Percentiles rank a stretch among this genome's conserved stretches.
These are phyloP conservation scores for Lipomyces yamadae DNA, from an alignment of 805 yeast species.

Conservation along the genomic window DNA sequence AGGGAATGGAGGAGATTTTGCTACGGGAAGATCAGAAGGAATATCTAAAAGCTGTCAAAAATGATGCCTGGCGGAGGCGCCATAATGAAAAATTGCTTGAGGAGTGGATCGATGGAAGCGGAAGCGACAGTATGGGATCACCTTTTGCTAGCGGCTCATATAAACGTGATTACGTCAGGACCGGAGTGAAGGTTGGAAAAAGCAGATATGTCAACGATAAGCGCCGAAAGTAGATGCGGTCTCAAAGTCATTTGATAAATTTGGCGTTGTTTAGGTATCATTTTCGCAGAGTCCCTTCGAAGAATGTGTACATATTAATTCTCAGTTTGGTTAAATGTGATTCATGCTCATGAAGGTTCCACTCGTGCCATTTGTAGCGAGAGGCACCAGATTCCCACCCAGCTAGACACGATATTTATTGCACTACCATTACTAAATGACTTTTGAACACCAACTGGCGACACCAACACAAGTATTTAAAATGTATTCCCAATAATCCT, in stretches of 20 bases:
- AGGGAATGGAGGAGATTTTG: constrained; percentile 78
- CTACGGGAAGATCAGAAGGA: constrained; percentile 94
- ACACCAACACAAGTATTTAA: neutral
- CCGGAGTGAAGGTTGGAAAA: constrained; percentile 80
- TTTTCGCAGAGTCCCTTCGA: no score
- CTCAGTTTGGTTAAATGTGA: no score
- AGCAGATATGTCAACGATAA: constrained; percentile 74
- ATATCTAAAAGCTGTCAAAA: constrained; percentile 82
- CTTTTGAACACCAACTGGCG: no score
- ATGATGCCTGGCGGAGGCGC: constrained; percentile 83
- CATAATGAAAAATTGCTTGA: constrained; percentile 83
- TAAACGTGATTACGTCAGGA: constrained; percentile 51
- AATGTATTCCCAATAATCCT: neutral
- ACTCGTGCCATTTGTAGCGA: neutral
- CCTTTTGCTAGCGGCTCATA: constrained; percentile 79
- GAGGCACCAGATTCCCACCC: neutral
- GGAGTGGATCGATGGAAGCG: constrained; percentile 94
- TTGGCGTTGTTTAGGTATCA: constrained; percentile 1
- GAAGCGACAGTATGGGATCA: constrained; percentile 75
- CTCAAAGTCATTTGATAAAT: neutral
- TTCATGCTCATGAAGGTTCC: no score
- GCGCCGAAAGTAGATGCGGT: constrained; percentile 21
- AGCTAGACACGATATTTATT: neutral
- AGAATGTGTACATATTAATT: no score
- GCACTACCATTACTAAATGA: neutral